phyloP scores from a whole-genome alignment of 108 stramenopile species.

The Skeletonema potamos region DNA sequence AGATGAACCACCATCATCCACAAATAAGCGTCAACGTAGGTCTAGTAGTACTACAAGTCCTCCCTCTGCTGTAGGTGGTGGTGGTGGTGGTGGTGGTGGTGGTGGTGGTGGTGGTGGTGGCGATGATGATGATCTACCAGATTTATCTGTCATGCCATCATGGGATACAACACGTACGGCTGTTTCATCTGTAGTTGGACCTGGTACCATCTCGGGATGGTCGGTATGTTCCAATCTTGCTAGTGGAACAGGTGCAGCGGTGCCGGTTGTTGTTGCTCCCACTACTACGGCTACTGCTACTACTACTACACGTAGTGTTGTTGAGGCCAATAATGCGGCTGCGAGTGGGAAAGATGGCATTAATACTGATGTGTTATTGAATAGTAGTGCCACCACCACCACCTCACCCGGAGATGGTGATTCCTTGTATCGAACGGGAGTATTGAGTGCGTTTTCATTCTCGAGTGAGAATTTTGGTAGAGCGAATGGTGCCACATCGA shows the following conservation, averaged over 20 bases:
- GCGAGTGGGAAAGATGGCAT: background rate
- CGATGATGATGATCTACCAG: no score
- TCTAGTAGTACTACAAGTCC: background rate
- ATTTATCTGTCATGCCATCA: background rate
- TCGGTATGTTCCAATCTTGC: background rate
- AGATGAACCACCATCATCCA: background rate
- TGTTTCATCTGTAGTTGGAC: background rate
- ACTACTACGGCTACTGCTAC: no score
- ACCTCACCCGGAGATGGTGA: background rate
- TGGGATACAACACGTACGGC: background rate
- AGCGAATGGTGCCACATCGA: background rate
- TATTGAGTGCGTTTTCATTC: background rate
- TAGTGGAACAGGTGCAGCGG: background rate
- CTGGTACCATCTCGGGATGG: background rate
- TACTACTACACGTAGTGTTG: background rate
- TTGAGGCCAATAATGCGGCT: no score
- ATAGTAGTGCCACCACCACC: background rate
- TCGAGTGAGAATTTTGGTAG: background rate
- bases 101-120: background rate
- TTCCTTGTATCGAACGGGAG: background rate
- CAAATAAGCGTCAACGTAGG: background rate
- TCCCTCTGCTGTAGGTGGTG: no score
- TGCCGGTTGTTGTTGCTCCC: no score
- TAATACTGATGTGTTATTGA: background rate
- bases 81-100: background rate